Conservation (phyloP, 805 yeast genomes). For the Isabelozyma pseudorhagii region DNA sequence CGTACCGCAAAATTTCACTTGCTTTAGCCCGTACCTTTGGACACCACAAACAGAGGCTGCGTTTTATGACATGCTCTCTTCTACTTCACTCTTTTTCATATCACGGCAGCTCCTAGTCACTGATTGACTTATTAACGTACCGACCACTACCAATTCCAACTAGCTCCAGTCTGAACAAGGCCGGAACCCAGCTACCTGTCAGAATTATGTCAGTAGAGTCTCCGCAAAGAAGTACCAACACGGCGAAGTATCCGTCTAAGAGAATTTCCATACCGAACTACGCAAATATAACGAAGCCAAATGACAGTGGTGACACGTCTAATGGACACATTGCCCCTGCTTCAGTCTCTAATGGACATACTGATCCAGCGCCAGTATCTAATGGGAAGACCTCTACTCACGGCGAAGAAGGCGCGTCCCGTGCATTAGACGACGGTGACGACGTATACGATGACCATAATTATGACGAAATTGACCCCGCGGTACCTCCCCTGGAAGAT, state of each 20-base stretch:
- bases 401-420: too few relatives aligned
- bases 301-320: neutral
- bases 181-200: too few relatives aligned
- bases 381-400: too few relatives aligned
- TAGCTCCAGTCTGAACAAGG: too few relatives aligned
- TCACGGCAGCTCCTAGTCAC: too few relatives aligned
- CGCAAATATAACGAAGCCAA: neutral
- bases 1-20: neutral
- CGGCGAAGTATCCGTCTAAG: constrained; percentile 1
- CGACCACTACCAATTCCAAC: too few relatives aligned
- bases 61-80: too few relatives aligned
- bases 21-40: neutral
- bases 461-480: neutral
- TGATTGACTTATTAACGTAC: too few relatives aligned
- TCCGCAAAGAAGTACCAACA: neutral
- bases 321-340: neutral
- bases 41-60: neutral
- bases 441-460: neutral
- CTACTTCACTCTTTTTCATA: too few relatives aligned
- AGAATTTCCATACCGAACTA: constrained; percentile 3
- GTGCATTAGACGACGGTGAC: too few relatives aligned
- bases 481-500: too few relatives aligned
- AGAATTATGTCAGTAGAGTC: neutral
- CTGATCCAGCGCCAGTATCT: neutral
- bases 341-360: neutral